Base-by-base conservation (phyloP, 352 stramenopile genomes). In the Globisporangium nodosum region DNA sequence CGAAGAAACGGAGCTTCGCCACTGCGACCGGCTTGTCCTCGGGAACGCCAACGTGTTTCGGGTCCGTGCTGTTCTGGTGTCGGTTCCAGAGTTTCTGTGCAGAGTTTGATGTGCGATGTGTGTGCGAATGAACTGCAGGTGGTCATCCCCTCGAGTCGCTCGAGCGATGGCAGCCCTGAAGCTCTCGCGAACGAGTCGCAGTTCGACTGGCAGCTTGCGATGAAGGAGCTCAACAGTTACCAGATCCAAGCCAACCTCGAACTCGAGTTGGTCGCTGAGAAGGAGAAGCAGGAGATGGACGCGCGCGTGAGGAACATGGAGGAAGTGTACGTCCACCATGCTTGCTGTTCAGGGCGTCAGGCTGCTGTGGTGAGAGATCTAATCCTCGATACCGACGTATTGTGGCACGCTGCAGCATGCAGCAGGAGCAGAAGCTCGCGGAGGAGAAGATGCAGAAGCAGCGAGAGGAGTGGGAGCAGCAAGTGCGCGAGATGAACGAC, bases 201-300 rank as follows among this genome's bases (percentile, higher is more conserved):
- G 9, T 87, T 80, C 39, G 79, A 92, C 54, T 92, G 83, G 80
- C 82, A 92, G 46, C 70, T 84, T 31, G 81, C 82, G 1, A 87
- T 90, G 71, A 85, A 87, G 53, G 87, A 96, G 61, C 65, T 96
- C 1, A 94, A 95, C 59, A 79, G 70, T 46, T 78, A 69, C 20
- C 81, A 95, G 53, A 72, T 92, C 37, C 74, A 81, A 59, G 69
- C 65, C 0, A 82, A 78, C 9, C 56, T 85, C 11, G 80, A 88
- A 31, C 63, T 82, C 12, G 77, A 87, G 58, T 71, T 56, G 3
- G 63, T 82, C 20, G 81, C 77, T 6, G 77, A 85, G 62, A 76
- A 77, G 30, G 83, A 92, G 39, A 90, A 90, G 24, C 69, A 71
- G 16, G 85, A 92, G 57, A 95, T 92, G 80, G 84, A 95, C 49